Evolutionary conservation across 345 rosid genomes (phyloP).

Genomic region (Rhodamnia argentea): DNA sequence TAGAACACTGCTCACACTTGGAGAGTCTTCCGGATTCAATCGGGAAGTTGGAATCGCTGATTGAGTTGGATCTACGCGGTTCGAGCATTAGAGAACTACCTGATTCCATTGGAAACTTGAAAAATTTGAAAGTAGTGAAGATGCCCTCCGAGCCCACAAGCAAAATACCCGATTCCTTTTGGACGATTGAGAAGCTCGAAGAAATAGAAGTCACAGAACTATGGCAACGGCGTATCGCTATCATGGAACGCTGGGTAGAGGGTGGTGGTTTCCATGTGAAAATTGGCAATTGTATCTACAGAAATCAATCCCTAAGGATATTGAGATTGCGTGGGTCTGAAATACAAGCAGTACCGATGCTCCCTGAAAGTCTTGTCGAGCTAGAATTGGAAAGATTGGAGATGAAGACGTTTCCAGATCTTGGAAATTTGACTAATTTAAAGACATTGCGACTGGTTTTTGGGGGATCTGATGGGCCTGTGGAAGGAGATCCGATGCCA

Average conservation of each 20-base stretch:
- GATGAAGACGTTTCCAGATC: neutral
- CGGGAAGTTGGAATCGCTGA: neutral
- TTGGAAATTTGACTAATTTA: neutral
- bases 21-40: neutral
- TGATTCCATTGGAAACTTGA: neutral
- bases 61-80: rapidly evolving
- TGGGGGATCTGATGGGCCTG: neutral
- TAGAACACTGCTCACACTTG: rapidly evolving
- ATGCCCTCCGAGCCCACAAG: neutral
- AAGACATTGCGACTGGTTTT: neutral
- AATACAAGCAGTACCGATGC: neutral
- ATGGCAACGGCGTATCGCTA: too few relatives aligned
- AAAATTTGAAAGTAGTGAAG: neutral
- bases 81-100: rapidly evolving
- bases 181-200: neutral
- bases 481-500: neutral
- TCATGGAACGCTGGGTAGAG: too few relatives aligned
- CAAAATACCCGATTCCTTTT: neutral
- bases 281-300: neutral
- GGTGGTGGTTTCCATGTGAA: neutral
- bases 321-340: rapidly evolving
- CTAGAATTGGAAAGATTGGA: neutral
- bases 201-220: neutral
- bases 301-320: neutral
- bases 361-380: neutral